These are phyloP conservation scores for Cucumis sativus DNA, from an alignment of 306 rosid genomes.

Conservation along the genomic window Cucumber_9930_V3 NC_026659.2:3656001-3656500, in stretches of 20 bases:
- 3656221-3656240: too few relatives aligned
- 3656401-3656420: background rate
- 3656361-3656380: background rate
- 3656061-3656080: too few relatives aligned
- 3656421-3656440: background rate
- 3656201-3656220: too few relatives aligned
- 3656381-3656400: background rate
- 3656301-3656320: background rate
- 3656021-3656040: too few relatives aligned
- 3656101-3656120: too few relatives aligned
- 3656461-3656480: slow-evolving; percentile 6
- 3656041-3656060: too few relatives aligned
- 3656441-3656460: background rate
- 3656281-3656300: background rate
- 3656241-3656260: background rate
- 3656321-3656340: background rate
- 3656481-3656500: background rate
- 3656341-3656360: background rate
- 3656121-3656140: too few relatives aligned
- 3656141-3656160: too few relatives aligned
- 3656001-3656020: too few relatives aligned
- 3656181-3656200: too few relatives aligned
- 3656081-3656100: too few relatives aligned
- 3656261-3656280: background rate
- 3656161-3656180: too few relatives aligned